Percentiles rank a stretch among this genome's conserved stretches.
phyloP scores from a whole-genome alignment of 2,329 filamentous ascomycete genomes.

The Fusarium lyarnte region DNA sequence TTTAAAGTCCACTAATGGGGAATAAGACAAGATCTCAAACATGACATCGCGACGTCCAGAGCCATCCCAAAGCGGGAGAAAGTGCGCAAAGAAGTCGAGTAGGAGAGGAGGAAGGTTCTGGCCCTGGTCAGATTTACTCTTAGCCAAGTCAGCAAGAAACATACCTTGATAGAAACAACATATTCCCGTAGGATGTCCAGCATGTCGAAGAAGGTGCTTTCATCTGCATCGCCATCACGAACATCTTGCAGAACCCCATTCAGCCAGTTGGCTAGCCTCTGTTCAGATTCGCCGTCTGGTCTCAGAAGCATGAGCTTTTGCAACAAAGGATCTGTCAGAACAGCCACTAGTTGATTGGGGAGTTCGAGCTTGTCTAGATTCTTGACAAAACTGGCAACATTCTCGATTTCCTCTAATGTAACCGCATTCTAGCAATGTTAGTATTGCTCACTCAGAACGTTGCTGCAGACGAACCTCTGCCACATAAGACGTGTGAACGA shows the following conservation, averaged over 20 bases:
- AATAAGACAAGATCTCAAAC: conserved; percentile 66
- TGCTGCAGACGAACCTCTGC: conserved; percentile 63
- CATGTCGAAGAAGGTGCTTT: conserved; percentile 61
- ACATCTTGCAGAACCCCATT: conserved; percentile 65
- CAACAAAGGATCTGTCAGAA: conserved; percentile 77
- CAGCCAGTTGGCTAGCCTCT: conserved; percentile 69
- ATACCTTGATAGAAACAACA: conserved; percentile 64
- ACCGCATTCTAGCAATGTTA: conserved; percentile 61
- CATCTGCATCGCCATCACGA: conserved; percentile 60
- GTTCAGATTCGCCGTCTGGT: conserved; percentile 61
- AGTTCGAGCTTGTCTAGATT: conserved; percentile 82
- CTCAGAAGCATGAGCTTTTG: conserved; percentile 79
- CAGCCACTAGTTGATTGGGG: conserved; percentile 82
- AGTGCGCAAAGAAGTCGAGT: conserved; percentile 60
- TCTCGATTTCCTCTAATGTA: conserved; percentile 82
- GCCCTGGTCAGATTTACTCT: conserved; percentile 14
- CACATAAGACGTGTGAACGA: conserved; percentile 78
- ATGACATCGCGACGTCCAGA: conserved; percentile 61
- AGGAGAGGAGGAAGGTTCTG: conserved; percentile 60
- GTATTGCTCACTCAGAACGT: not conserved
- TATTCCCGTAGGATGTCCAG: conserved; percentile 66
- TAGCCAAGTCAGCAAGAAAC: conserved; percentile 3
- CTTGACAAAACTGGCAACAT: conserved; percentile 73
- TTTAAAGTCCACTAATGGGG: conserved; percentile 64
- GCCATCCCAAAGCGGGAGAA: conserved; percentile 72